These are phyloP conservation scores for Paraconiothyrium sp. DNA, from an alignment of 2,329 filamentous ascomycete species.

Conservation along the genomic window DNA sequence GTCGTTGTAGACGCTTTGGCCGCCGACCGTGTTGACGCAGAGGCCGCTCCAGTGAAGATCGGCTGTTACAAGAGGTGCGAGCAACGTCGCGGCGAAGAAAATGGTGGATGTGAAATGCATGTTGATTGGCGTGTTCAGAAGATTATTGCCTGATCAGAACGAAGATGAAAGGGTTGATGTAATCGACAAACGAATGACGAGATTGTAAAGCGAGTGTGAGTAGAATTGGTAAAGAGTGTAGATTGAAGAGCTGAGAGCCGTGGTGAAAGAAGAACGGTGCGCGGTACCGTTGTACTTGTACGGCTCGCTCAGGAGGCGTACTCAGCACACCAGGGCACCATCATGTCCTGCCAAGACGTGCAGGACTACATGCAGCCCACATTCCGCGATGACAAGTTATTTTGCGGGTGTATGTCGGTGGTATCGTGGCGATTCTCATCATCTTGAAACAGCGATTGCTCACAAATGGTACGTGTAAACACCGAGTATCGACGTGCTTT, in stretches of 20 bases:
- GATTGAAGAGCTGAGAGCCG: neutral
- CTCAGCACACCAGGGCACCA: neutral
- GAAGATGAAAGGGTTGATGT: neutral
- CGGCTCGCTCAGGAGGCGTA: neutral
- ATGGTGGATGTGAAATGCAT: slow-evolving; percentile 34
- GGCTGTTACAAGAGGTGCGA: slow-evolving; percentile 28
- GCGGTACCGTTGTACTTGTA: slow-evolving; percentile 1
- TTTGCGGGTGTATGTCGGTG: slow-evolving; percentile 10
- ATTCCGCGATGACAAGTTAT: neutral
- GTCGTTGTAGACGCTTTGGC: slow-evolving; percentile 33
- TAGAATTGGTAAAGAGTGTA: neutral
- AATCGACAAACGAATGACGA: slow-evolving; percentile 7
- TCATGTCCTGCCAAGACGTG: neutral
- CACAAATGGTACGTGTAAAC: neutral
- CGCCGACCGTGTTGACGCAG: slow-evolving; percentile 30
- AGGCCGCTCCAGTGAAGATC: slow-evolving; percentile 32
- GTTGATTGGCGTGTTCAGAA: neutral
- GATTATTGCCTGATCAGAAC: neutral
- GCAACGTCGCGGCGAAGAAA: slow-evolving; percentile 23
- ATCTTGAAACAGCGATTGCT: slow-evolving; percentile 1
- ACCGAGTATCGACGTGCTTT: neutral
- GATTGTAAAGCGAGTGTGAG: slow-evolving; percentile 13
- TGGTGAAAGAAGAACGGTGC: neutral
- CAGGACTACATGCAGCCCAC: neutral
- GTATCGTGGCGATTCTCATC: slow-evolving; percentile 9